Evolutionary conservation across 768 basidiomycete genomes (phyloP), one percentile per base, ranked within the genome.

Genomic region (Aureoboletus auriporus): DNA sequence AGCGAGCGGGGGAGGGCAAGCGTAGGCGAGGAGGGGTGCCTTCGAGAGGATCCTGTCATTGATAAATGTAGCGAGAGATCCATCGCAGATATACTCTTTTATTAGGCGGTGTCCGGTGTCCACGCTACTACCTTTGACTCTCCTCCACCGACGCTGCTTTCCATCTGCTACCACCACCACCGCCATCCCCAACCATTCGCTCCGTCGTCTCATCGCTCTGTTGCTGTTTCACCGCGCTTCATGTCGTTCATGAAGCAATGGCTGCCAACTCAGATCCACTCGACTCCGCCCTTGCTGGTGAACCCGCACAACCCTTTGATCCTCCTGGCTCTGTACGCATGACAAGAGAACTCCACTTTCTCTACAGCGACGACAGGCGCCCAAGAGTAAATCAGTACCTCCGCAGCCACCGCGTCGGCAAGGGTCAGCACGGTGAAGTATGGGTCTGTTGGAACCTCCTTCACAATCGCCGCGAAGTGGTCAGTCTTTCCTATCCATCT

Each of bases 341-440:
- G 54, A 79, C 80, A 31, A 63, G 70, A 49, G 61, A 69, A 39
- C 65, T 78, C 43, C 61, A 70, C 46, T 68, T 72, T 46, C 66
- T 69, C 51, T 63, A 71, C 53, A 71, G 70, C 45, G 66, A 67
- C 34, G 69, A 70, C 51, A 61, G 57, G 69, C 74, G 66, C 9
- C 66, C 66, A 37, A 79, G 84, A 70, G 68, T 96, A 56, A 97
- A 97, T 72, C 89, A 94, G 67, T 97, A 95, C 66, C 72, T 83
- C 41, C 81, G 93, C 48, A 74, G 83, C 45, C 74, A 77, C 47
- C 79, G 79, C 60, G 83, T 96, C 17, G 94, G 94, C 17, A 80
- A 78, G 49, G 94, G 94, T 11, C 89, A 91, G 62, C 93, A 96
- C 61, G 94, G 94, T 41, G 82, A 86, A 60, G 94, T 97, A 52